Percentiles rank a stretch among this genome's conserved stretches.
phyloP scores from a whole-genome alignment of 371 early-diverging fungal genomes.

The Mortierella polycephala region DNA sequence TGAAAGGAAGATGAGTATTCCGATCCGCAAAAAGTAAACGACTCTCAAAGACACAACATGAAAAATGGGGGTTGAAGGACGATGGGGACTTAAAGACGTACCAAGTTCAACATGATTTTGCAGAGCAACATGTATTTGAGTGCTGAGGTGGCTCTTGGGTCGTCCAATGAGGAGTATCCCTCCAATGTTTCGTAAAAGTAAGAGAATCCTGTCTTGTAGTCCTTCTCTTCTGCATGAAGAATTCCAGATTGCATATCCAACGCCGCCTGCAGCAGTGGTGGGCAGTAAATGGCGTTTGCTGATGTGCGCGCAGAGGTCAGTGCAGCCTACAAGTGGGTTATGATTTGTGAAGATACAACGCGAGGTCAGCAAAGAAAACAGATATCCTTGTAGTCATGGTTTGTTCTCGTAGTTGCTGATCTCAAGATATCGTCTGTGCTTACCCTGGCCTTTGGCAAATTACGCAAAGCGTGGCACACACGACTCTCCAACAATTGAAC shows the following conservation, averaged over 20 bases:
- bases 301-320: constrained; percentile 97
- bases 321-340: constrained; percentile 77
- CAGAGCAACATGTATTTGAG: constrained; percentile 97
- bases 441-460: constrained; percentile 94
- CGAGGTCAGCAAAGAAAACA: too few species aligned
- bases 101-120: constrained; percentile 96
- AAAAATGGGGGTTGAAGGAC: background rate
- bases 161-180: constrained; percentile 89
- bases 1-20: background rate
- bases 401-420: too few species aligned
- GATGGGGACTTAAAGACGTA: constrained; percentile 48
- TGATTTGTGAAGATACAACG: background rate
- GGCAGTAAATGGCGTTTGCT: constrained; percentile 98
- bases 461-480: constrained; percentile 93
- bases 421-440: background rate
- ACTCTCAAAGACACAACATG: too few species aligned
- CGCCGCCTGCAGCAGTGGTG: constrained; percentile 96
- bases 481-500: constrained; percentile 96
- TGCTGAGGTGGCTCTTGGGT: constrained; percentile 86
- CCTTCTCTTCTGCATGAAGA: constrained; percentile 98
- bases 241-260: constrained; percentile 98
- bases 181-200: constrained; percentile 99
- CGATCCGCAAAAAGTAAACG: too few species aligned
- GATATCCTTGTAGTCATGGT: too few species aligned
- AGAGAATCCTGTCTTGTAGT: constrained; percentile 98